Evolutionary conservation across 202 grass and related monocot species (phyloP), one percentile per base, ranked within the genome.

Genomic region (Eragrostis tef): DNA sequence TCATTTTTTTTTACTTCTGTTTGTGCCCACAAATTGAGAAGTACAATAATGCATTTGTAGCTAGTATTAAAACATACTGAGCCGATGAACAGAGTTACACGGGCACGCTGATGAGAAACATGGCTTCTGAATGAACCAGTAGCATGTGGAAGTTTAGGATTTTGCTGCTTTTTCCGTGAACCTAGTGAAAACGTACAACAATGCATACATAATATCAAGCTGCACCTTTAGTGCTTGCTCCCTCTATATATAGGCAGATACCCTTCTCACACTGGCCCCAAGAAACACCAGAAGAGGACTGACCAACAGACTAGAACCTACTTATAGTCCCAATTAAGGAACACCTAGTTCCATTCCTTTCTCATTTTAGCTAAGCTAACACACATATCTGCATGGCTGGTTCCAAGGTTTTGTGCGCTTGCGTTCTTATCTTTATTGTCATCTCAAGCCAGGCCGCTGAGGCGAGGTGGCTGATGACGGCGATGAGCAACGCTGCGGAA

Each of bases 361-460:
- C 49, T 42, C 59, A 5, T 44, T 29, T 70, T 39, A 13, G 57
- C 82, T 39, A 9, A 41, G 36, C 73, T 45, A 77, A 31, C 24
- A 25, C 29, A 58, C 26, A 62, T 29, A 63, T 9, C 47, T 68
- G 14, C 41, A 88, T 89, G 88, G 79, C 52, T 47, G 19, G 31
- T 12, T 62, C 61, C 75, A 82, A 86, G 73, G 58, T 59, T 44
- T 8, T 89, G 15, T 82, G 60, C 73, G 45, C 61, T 54, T 86
- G 74, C 79, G 74, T 89, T 89, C 45, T 89, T 29, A 79, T 83
- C 22, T 47, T 86, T 15, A 2, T 86, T 64, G 44, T 79, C 79
- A 42, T 86, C 61, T 79, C 88, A 62, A 73, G 74, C 83, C 73
- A 74, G n/a, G 79, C 79, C 4, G 79, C 83, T 6, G 79, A 86